Conservation (phyloP, 2,329 filamentous ascomycete species). For the Sporothrix globosa region DNA sequence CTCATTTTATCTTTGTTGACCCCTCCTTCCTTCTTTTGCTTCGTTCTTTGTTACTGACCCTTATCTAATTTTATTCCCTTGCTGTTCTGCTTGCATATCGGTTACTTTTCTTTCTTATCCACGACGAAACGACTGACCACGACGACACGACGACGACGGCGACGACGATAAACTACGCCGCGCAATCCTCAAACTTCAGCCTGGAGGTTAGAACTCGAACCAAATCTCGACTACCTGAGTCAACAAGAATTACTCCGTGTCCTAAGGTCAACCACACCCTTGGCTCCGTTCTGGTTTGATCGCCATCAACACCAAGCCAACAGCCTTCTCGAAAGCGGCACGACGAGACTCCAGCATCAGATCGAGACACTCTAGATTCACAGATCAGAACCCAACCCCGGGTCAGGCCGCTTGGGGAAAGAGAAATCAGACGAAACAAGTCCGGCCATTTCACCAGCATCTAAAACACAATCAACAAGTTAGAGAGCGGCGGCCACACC, state of each 20-base stretch:
- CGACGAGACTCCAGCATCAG: not conserved
- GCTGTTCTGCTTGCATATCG: not conserved
- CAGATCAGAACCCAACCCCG: not conserved
- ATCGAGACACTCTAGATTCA: not conserved
- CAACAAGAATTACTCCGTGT: not conserved
- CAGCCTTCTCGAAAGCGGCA: constrained; percentile 3
- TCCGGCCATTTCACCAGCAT: not conserved
- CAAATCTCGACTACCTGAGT: not conserved
- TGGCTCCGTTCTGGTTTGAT: constrained; percentile 18
- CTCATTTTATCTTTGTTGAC: not conserved
- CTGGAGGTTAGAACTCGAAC: not conserved
- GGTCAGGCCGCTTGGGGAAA: not conserved
- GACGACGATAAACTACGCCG: not conserved
- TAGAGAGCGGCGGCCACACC: not conserved
- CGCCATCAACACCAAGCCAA: not conserved
- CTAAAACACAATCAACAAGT: not conserved
- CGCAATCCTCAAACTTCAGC: not conserved
- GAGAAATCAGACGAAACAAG: constrained; percentile 13
- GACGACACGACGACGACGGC: not conserved
- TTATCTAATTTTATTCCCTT: not conserved
- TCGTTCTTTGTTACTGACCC: not conserved
- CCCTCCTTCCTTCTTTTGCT: not conserved
- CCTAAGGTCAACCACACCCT: not conserved
- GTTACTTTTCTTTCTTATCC: not conserved
- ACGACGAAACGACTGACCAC: not conserved